Conservation (phyloP, 495 filamentous ascomycete genomes). For the Diplogelasinospora grovesii region DNA sequence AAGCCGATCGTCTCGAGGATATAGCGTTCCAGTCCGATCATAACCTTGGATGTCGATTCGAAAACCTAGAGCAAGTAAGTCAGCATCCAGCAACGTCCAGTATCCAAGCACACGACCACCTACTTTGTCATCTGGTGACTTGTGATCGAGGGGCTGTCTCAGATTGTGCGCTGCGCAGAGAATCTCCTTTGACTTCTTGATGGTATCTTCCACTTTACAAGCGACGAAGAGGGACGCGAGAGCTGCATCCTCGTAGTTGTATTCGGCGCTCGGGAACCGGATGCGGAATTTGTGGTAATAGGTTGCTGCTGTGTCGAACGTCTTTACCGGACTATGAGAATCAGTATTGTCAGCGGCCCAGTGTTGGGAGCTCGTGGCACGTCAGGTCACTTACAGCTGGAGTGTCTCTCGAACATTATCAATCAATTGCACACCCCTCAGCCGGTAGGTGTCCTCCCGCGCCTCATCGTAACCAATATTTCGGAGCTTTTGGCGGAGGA, state of each 20-base stretch:
- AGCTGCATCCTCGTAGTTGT: conserved; percentile 67
- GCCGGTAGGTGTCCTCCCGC: conserved; percentile 59
- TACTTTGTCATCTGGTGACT: conserved; percentile 79
- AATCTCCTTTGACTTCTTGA: conserved; percentile 94
- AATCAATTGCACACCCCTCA: conserved; percentile 76
- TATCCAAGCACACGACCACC: conserved; percentile 5
- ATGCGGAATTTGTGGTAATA: conserved; percentile 90
- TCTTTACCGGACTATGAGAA: conserved; percentile 67
- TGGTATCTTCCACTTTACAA: conserved; percentile 95
- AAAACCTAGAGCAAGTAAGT: conserved; percentile 53
- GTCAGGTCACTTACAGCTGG: conserved; percentile 52
- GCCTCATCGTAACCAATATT: conserved; percentile 33
- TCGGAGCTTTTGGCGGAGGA: conserved; percentile 30
- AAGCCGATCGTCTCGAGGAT: conserved; percentile 93
- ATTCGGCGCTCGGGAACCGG: conserved; percentile 65
- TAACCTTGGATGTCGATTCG: conserved; percentile 63
- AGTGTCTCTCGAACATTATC: conserved; percentile 67
- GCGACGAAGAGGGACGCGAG: conserved; percentile 82
- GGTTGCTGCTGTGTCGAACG: conserved; percentile 73
- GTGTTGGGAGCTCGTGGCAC: conserved; percentile 4
- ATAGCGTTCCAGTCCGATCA: conserved; percentile 82
- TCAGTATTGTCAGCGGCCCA: conserved; percentile 10
- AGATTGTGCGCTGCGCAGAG: conserved; percentile 85
- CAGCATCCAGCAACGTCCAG: conserved; percentile 4
- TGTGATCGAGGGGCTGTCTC: conserved; percentile 63